Conservation (phyloP, 2,329 filamentous ascomycete genomes). For the Cordyceps cicadae region DNA sequence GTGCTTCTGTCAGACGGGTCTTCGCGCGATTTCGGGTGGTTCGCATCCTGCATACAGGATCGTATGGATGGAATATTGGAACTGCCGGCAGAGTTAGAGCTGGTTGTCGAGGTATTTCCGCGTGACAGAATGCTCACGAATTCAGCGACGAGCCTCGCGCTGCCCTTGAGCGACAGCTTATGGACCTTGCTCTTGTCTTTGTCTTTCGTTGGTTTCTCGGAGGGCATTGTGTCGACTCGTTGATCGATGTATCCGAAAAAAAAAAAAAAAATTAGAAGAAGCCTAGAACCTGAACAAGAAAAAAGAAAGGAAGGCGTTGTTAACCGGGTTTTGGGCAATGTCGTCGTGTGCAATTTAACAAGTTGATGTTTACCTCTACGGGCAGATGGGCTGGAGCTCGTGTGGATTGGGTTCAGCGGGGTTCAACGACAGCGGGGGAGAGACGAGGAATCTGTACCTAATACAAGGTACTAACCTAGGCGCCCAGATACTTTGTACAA, state of each 20-base stretch:
- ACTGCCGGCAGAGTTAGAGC: constrained; percentile 37
- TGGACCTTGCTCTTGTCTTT: constrained; percentile 82
- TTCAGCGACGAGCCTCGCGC: constrained; percentile 81
- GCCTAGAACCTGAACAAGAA: background rate
- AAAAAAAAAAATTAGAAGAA: too few relatives aligned
- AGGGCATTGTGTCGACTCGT: background rate
- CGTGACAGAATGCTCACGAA: constrained; percentile 58
- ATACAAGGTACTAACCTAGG: background rate
- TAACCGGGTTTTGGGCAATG: background rate
- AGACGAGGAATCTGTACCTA: too few relatives aligned
- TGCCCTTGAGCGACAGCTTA: constrained; percentile 83
- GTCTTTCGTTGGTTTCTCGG: constrained; percentile 22
- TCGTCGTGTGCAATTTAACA: background rate
- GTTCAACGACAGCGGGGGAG: background rate
- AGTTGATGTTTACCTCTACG: constrained; percentile 3
- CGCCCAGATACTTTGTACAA: background rate
- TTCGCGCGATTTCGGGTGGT: background rate
- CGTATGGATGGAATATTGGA: constrained; percentile 97
- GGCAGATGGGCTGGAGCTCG: background rate
- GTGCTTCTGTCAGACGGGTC: background rate
- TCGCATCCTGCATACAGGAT: constrained; percentile 58
- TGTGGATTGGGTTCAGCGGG: constrained; percentile 4
- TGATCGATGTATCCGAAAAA: background rate
- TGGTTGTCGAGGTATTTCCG: background rate
- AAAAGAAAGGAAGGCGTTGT: too few relatives aligned